These are phyloP conservation scores for Fusarium austroafricanum DNA, from an alignment of 2,329 filamentous ascomycete genomes.

Conservation along the genomic window DNA sequence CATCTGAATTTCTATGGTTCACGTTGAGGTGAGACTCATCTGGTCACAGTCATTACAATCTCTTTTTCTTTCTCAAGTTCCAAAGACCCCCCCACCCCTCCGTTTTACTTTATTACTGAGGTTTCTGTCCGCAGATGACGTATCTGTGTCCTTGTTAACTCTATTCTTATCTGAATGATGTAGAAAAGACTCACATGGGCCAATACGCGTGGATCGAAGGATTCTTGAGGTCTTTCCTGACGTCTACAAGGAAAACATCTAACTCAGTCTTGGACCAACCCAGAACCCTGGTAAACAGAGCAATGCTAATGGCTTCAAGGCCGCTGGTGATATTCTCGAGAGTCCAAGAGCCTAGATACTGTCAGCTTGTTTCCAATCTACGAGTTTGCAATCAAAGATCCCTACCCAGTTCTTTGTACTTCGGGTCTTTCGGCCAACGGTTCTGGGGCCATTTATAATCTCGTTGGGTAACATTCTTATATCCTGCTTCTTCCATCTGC, in stretches of 20 bases:
- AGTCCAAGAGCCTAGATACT: conserved; percentile 18
- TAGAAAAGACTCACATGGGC: conserved; percentile 32
- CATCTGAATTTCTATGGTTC: neutral
- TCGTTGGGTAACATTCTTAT: conserved; percentile 59
- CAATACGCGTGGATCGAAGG: conserved; percentile 46
- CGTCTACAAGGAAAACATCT: conserved; percentile 38
- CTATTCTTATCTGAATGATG: accelerated
- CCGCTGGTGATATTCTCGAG: conserved; percentile 34
- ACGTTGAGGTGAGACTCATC: neutral
- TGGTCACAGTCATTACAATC: neutral
- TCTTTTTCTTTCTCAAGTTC: neutral
- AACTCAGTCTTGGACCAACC: conserved; percentile 45
- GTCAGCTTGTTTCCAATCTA: neutral
- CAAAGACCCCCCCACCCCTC: no score
- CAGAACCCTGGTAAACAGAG: conserved; percentile 43
- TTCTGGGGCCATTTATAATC: conserved; percentile 61
- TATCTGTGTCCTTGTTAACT: neutral
- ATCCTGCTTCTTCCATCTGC: conserved; percentile 61
- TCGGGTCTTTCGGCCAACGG: conserved; percentile 61
- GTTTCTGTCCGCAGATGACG: conserved; percentile 12
- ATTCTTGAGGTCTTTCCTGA: conserved; percentile 44
- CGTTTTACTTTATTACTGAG: neutral
- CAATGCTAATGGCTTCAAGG: conserved; percentile 44
- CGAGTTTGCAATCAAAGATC: neutral
- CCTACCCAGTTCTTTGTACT: conserved; percentile 61